Conservation (phyloP, 139 green algal genomes). For the Chlamydomonas asymmetrica region DNA sequence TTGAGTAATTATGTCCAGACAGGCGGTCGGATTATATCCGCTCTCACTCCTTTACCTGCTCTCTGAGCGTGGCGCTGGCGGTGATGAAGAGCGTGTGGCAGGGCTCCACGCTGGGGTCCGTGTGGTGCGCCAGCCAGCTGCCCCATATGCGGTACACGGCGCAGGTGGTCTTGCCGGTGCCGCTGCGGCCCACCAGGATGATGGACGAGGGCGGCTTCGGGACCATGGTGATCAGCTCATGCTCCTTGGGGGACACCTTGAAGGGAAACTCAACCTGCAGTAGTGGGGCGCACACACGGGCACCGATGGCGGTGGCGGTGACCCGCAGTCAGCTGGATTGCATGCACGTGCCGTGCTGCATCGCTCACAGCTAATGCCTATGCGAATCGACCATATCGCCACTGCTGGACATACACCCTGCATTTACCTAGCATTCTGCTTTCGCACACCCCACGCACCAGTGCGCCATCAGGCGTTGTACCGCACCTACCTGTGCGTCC, state of each 20-base stretch:
- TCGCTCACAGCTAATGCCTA: not conserved
- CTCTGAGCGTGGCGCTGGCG: conserved; percentile 67
- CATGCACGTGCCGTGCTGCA: not conserved
- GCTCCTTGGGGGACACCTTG: conserved; percentile 52
- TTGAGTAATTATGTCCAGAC: too few relatives aligned
- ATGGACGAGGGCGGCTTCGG: conserved; percentile 52
- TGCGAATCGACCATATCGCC: not conserved
- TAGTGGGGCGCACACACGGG: too few relatives aligned
- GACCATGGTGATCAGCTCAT: conserved; percentile 57
- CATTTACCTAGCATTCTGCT: not conserved
- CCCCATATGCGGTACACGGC: conserved; percentile 67
- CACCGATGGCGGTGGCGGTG: not conserved
- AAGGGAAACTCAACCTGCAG: conserved; percentile 38
- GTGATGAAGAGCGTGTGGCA: conserved; percentile 69
- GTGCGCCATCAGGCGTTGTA: not conserved
- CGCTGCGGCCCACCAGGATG: conserved; percentile 72
- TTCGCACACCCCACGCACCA: not conserved
- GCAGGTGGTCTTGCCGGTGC: conserved; percentile 81
- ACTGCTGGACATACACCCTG: too few relatives aligned
- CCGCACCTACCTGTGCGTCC: conserved; percentile 31
- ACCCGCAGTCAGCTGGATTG: not conserved
- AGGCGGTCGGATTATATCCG: too few relatives aligned
- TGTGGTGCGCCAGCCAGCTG: conserved; percentile 48
- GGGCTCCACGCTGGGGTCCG: conserved; percentile 19
- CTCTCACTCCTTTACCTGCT: conserved; percentile 55